Base-by-base conservation (phyloP, 495 filamentous ascomycete genomes). In the Tuber magnatum region DNA sequence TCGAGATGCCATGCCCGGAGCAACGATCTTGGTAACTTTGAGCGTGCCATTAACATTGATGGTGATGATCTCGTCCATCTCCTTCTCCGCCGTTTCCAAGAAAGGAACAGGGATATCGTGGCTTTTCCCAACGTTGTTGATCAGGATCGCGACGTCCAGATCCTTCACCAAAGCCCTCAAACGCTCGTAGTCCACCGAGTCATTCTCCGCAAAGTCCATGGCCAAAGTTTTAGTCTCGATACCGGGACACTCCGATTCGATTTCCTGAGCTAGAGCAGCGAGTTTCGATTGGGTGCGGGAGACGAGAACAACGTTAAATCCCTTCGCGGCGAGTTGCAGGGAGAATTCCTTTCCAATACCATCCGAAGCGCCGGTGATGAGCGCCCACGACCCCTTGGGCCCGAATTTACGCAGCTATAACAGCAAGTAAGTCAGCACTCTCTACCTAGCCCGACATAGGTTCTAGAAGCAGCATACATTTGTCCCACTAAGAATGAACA, bases 281-380 rank as follows among this genome's bases (percentile, higher is more conserved):
- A 99, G 90, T 84, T 99, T 99, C 39, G 92, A 92, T 77, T 91
- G 87, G 38, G 96, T 98, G 69, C 96, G 95, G 12, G 96, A 97
- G 75, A 99, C 90, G 74, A 99, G 92, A 44, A 98, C 84, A 73
- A 97, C 83, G 84, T 97, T 97, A 88, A 94, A 98, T 78, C 94
- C 94, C 81, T 93, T 92, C 48, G 87, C 85, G n/a, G 95, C 93
- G 73, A 98, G 90, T 83, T 97, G 93, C 74, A 92, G 86, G 69
- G 94, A 92, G 82, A 92, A 99, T 86, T 98, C 95, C 86, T 97
- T 97, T 81, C 96, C 96, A 73, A 99, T 89, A 77, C 96, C 96
- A 85, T 98, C 95, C 20, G 93, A 97, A 74, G 96, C 95, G 78
- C 96, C 96, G 69, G 96, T 98, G 35, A 99, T 88, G 68, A 99